Evolutionary conservation across 1,284 basidiomycete genomes (phyloP).

Genomic region (Ceratobasidium sp.): DNA sequence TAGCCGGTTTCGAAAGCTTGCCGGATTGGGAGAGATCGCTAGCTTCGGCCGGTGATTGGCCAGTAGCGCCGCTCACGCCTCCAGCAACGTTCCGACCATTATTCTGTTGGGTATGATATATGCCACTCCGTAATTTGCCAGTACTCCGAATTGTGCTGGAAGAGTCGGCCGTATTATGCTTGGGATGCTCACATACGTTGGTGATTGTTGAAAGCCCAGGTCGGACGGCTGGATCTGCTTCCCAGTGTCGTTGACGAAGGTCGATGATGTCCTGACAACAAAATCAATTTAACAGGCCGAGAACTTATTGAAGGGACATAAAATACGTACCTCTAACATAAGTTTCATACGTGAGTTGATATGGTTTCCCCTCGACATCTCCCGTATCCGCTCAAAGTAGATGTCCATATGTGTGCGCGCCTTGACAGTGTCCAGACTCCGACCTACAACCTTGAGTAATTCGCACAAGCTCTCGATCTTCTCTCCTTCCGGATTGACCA

Average conservation of each 20-base stretch:
- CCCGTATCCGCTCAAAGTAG: conserved; percentile 66
- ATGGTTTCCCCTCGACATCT: conserved; percentile 58
- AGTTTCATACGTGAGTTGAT: conserved; percentile 67
- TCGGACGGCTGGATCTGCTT: conserved; percentile 63
- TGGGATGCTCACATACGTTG: conserved; percentile 79
- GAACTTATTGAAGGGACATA: background rate
- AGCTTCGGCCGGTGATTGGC: conserved; percentile 77
- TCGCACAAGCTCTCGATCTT: conserved; percentile 71
- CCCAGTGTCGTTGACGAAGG: conserved; percentile 56
- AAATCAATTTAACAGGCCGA: background rate
- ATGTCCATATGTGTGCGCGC: conserved; percentile 63
- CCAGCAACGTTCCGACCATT: conserved; percentile 90
- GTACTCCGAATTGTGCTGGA: conserved; percentile 67
- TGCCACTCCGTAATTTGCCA: conserved; percentile 89
- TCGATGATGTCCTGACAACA: conserved; percentile 66
- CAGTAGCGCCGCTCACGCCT: conserved; percentile 59
- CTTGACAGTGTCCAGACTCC: conserved; percentile 62
- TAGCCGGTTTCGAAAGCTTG: conserved; percentile 76
- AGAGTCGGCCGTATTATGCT: conserved; percentile 61
- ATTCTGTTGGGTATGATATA: conserved; percentile 63
- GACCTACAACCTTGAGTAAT: conserved; percentile 68
- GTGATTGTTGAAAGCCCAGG: conserved; percentile 83
- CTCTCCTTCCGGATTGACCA: conserved; percentile 69
- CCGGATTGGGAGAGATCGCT: conserved; percentile 86
- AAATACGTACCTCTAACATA: conserved; percentile 65